Evolutionary conservation across 768 basidiomycete species (phyloP), one percentile per base, ranked within the genome.

Genomic region (Asterophora lycoperdoides): DNA sequence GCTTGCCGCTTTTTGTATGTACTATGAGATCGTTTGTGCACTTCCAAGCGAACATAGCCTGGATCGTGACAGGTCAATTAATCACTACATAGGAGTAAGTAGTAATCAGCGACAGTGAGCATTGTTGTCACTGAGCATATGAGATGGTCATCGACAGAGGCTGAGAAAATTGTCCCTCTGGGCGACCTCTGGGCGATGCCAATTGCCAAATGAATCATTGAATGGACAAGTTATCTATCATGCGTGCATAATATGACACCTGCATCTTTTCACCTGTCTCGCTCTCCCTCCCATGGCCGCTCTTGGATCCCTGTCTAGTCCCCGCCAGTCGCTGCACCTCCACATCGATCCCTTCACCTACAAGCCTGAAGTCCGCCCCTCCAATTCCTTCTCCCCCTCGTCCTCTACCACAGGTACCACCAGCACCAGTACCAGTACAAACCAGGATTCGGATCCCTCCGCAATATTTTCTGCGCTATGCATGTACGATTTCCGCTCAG

Each of bases 401-500:
- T 68, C 71, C 10, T 65, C 68, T 1, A 64, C 69, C 17, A 63
- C 64, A 36, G 67, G 64, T 46, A 51, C 56, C 30, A 64, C 62
- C 44, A 60, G 64, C n/a, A 54, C 56, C 17, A 57, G 52, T 20
- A 63, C 67, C 26, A 62, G 68, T 18, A 62, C 68, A 3, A 61
- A 64, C n/a, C 62, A 61, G 4, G 63, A 61, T 34, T 59, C 48
- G 28, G 60, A 57, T 37, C 70, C 68, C 26, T 60, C 63, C 30
- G 56, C 69, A 8, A 64, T 75, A 28, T 80, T 76, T 58, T 76
- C 75, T 8, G 84, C 80, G 11, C 61, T 86, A 7, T 86, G 85
- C 64, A 67, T 85, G 62, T 76, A 82, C 59, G 84, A 89, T 64
- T 89, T 86, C 57, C 60, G 70, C 18, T 77, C 85, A 3, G 67